Base-by-base conservation (phyloP, 2,329 filamentous ascomycete species). In the Penicillium brevicompactum region DNA sequence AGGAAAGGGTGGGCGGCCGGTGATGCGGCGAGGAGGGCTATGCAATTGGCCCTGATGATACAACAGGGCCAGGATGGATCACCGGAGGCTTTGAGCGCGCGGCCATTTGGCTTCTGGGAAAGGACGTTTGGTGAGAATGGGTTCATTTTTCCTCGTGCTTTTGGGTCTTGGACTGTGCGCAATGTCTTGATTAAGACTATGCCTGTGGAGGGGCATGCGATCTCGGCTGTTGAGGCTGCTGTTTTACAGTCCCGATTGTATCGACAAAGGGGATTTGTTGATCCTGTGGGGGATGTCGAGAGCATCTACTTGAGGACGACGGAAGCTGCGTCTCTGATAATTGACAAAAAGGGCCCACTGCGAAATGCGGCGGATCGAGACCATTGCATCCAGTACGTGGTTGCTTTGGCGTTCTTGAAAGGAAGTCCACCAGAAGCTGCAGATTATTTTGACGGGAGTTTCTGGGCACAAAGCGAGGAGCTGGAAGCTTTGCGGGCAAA, bases 1-100 rank as follows among this genome's bases (percentile, higher is more conserved):
- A 66, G 75, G 0, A 78, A 78, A 57, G 76, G 75, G 0, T 78
- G 76, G 76, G 74, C 75, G 2, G 75, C 67, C 0, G 76, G 73
- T 1, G 73, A 77, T 59, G 74, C 76, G 1, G 71, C 71, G 32
- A 74, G 72, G 61, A 67, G 73, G 27, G 76, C 74, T 7, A 71
- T 78, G 4, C 72, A 77, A 22, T 59, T 77, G 11, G 68, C 68
- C 1, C 53, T 72, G 2, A 56, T 77, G 0, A 65, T 66, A 0
- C 51, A 51, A 14, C 48, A 59, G 4, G 65, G 69, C 5, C 69
- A 75, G 51, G 54, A 54, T 1, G 73, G 74, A 8, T 62, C 64
- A 2, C 58, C 62, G 4, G 66, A 64, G 0, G 68, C 65, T 1
- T 59, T 78, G 42, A 72, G 66, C 5, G 58, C 65, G 1, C 55